Evolutionary conservation across 495 filamentous ascomycete genomes (phyloP), one percentile per base, ranked within the genome.

Genomic region (Lepraria neglecta): DNA sequence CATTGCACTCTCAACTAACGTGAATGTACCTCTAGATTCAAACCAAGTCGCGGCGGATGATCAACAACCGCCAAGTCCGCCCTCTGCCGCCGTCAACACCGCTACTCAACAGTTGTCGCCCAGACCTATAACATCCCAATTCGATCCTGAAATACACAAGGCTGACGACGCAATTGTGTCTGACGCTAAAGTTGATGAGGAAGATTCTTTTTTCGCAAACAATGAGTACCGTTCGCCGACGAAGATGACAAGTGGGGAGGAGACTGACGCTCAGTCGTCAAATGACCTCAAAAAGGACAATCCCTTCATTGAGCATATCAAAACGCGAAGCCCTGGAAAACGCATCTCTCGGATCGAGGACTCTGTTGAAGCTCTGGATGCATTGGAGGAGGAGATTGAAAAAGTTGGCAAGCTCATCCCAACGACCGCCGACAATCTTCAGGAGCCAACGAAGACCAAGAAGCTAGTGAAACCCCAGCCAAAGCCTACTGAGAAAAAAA

Each of bases 361-460:
- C 63, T 85, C 85, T 31, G 78, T 89, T 28, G 82, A 86, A 67
- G 84, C 81, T 46, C 75, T 89, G 19, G 87, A 89, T 68, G 78
- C 78, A 54, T 78, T 89, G 38, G 85, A 90, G 64, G 86, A 89
- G 38, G 78, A 84, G 46, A 73, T 87, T 10, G 85, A 87, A 63
- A 73, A 79, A 42, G 73, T 84, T 50, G 73, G 76, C 45, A 75
- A 64, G n/a, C 30, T 54, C 7, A 56, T 71, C 9, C 69, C 69
- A n/a, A 60, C 56, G n/a, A 40, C 58, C 3, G 24, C 54, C 14
- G 54, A 55, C 35, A 44, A 55, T 54, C 19, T 50, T 40, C 15
- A 58, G 38, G 59, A 63, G 17, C 59, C 56, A 30, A 17, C 48
- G 19, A 42, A 58, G 43, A 31, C 43, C 9, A 56, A 58, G 31